Evolutionary conservation across 225 moss, liverwort and hornwort species (phyloP).

Genomic region (Ulota crispa): DNA sequence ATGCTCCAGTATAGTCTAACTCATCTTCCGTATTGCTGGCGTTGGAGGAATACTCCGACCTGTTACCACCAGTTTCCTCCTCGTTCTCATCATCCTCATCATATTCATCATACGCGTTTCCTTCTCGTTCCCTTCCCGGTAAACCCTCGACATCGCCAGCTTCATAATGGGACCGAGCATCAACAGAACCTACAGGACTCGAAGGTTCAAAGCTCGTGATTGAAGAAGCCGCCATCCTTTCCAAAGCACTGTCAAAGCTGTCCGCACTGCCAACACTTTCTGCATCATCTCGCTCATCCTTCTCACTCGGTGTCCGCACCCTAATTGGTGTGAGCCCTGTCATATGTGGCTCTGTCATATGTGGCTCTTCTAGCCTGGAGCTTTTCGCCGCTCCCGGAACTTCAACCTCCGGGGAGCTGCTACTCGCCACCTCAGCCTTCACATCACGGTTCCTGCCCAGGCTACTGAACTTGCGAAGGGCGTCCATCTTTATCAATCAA

Average conservation of each 20-base stretch:
- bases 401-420: slow-evolving; percentile 33
- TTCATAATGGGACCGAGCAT: slow-evolving; percentile 35
- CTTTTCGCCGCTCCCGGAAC: slow-evolving; percentile 16
- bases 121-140: slow-evolving; percentile 16
- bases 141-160: slow-evolving; percentile 37
- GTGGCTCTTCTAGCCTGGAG: slow-evolving; percentile 17
- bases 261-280: slow-evolving; percentile 73
- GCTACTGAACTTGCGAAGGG: slow-evolving; percentile 53
- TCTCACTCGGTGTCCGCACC: slow-evolving; percentile 35
- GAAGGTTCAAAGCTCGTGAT: slow-evolving; percentile 57
- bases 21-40: slow-evolving; percentile 43
- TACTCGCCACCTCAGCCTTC: slow-evolving; percentile 26
- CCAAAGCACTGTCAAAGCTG: slow-evolving; percentile 88
- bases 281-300: slow-evolving; percentile 14
- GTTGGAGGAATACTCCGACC: slow-evolving; percentile 37
- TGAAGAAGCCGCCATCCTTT: slow-evolving; percentile 77
- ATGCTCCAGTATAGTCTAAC: slow-evolving; percentile 15
- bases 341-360: slow-evolving; percentile 14
- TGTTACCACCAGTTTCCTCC: slow-evolving; percentile 11
- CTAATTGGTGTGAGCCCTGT: slow-evolving; percentile 34
- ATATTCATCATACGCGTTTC: slow-evolving; percentile 14
- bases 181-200: slow-evolving; percentile 60
- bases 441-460: slow-evolving; percentile 37
- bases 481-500: slow-evolving; percentile 35
- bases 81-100: slow-evolving; percentile 9